These are phyloP conservation scores for Penium margaritaceum DNA, from an alignment of 139 green algal genomes.

Conservation along the genomic window DNA sequence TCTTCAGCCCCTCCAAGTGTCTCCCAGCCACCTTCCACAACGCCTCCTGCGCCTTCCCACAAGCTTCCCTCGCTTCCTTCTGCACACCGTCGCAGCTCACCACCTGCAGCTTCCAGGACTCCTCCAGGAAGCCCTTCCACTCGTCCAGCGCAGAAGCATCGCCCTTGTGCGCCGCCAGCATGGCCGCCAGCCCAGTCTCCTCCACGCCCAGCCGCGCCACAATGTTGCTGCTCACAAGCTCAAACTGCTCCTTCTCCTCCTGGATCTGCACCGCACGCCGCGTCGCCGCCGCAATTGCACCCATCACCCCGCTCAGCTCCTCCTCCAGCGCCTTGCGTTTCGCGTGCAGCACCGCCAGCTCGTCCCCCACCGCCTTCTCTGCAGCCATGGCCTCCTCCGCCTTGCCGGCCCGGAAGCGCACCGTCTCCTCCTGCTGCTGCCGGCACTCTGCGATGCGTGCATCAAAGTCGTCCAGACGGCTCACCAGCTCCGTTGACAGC, in stretches of 20 bases:
- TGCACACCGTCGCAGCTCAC: too few species aligned
- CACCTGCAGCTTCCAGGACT: conserved; percentile 39
- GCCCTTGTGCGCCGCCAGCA: conserved; percentile 6
- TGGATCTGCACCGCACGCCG: conserved; percentile 37
- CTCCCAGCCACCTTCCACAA: too few species aligned
- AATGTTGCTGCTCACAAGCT: conserved; percentile 25
- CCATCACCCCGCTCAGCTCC: conserved; percentile 25
- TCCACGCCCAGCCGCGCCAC: conserved; percentile 30
- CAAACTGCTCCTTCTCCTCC: conserved; percentile 47
- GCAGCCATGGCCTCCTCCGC: conserved; percentile 27
- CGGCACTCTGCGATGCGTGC: conserved; percentile 26
- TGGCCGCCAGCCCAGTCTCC: background rate
- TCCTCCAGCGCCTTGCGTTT: conserved; percentile 26
- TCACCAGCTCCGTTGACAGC: conserved; percentile 8
- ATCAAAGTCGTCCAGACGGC: background rate
- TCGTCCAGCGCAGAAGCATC: conserved; percentile 14
- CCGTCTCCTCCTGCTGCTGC: conserved; percentile 41
- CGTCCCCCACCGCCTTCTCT: conserved; percentile 38
- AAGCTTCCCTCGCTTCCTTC: too few species aligned
- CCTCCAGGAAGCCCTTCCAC: conserved; percentile 39
- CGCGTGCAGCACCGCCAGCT: conserved; percentile 24
- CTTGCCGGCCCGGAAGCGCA: conserved; percentile 35
- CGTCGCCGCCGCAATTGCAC: conserved; percentile 30
- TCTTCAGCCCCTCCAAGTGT: too few species aligned
- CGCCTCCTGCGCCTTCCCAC: too few species aligned